These are phyloP conservation scores for Trebouxia sp. DNA, from an alignment of 139 green algal species.

Conservation along the genomic window DNA sequence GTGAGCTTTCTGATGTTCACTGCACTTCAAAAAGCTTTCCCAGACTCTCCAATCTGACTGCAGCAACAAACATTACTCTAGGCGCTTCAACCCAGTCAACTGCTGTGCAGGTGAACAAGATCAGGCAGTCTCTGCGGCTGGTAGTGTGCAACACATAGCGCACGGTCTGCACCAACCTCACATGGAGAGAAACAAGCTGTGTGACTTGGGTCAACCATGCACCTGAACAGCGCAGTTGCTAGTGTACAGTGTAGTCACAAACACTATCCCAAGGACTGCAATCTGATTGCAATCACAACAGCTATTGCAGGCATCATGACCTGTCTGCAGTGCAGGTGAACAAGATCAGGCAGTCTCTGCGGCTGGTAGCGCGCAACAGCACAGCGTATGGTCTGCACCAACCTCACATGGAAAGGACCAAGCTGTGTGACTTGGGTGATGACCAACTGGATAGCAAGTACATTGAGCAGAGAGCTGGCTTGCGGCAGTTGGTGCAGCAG, in stretches of 20 bases:
- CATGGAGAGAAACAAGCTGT: slow-evolving; percentile 85
- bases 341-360: slow-evolving; percentile 61
- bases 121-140: slow-evolving; percentile 55
- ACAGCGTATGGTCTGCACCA: slow-evolving; percentile 76
- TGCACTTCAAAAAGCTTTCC: too few relatives aligned
- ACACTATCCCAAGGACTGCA: too few relatives aligned
- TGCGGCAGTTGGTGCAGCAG: slow-evolving; percentile 44
- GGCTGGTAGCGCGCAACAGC: slow-evolving; percentile 60
- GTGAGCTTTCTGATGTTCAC: too few relatives aligned
- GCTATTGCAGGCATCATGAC: too few relatives aligned
- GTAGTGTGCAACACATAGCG: slow-evolving; percentile 69
- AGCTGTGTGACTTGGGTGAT: slow-evolving; percentile 67
- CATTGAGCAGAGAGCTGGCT: slow-evolving; percentile 37
- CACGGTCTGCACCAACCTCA: slow-evolving; percentile 85
- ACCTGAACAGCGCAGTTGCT: too few relatives aligned
- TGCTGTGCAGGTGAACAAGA: slow-evolving; percentile 61
- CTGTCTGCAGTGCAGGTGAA: slow-evolving; percentile 63
- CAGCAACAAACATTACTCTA: too few relatives aligned
- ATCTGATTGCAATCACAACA: too few relatives aligned
- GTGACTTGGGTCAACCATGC: slow-evolving; percentile 50
- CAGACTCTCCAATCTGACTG: too few relatives aligned
- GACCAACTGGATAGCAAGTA: slow-evolving; percentile 47
- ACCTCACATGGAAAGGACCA: slow-evolving; percentile 89
- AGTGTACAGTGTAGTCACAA: too few relatives aligned
- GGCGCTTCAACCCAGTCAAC: too few relatives aligned